Evolutionary conservation across 2,329 filamentous ascomycete genomes (phyloP).

Genomic region (Fusarium sp.): DNA sequence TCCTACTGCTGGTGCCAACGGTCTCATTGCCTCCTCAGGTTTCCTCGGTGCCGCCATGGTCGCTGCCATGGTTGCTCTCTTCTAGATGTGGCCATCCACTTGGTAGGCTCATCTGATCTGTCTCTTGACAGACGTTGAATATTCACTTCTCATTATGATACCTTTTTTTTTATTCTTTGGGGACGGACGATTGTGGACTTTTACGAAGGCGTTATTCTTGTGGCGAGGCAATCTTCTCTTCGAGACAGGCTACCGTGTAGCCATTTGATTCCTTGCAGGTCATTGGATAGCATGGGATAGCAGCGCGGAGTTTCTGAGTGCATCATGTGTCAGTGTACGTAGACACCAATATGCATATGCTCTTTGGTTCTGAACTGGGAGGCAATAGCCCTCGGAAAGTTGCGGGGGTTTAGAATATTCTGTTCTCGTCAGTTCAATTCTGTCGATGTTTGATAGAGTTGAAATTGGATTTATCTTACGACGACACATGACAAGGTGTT

Average conservation of each 20-base stretch:
- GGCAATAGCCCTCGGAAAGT: constrained; percentile 37
- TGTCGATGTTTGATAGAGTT: constrained; percentile 3
- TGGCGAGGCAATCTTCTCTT: constrained; percentile 32
- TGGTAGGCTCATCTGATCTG: constrained; percentile 10
- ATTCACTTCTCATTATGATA: constrained; percentile 40
- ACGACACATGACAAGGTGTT: not conserved
- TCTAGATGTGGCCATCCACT: constrained; percentile 39
- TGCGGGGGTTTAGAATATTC: constrained; percentile 29
- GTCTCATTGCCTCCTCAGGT: constrained; percentile 55
- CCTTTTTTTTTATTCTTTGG: constrained; percentile 41
- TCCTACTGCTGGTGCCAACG: constrained; percentile 50
- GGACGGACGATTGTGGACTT: constrained; percentile 49
- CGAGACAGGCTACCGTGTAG: constrained; percentile 39
- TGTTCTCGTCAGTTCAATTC: constrained; percentile 4
- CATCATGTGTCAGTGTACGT: constrained; percentile 27
- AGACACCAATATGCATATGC: constrained; percentile 9
- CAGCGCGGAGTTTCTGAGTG: constrained; percentile 45
- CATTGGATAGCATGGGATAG: constrained; percentile 43
- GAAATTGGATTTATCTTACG: constrained; percentile 6
- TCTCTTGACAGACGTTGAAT: not conserved
- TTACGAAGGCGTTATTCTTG: constrained; percentile 29
- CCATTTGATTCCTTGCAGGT: constrained; percentile 41
- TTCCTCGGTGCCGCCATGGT: constrained; percentile 55
- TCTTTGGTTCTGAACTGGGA: constrained; percentile 28
- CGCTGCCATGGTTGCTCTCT: constrained; percentile 55